These are phyloP conservation scores for Pythium rhizo-oryzae DNA, from an alignment of 352 stramenopile species.

Conservation along the genomic window DNA sequence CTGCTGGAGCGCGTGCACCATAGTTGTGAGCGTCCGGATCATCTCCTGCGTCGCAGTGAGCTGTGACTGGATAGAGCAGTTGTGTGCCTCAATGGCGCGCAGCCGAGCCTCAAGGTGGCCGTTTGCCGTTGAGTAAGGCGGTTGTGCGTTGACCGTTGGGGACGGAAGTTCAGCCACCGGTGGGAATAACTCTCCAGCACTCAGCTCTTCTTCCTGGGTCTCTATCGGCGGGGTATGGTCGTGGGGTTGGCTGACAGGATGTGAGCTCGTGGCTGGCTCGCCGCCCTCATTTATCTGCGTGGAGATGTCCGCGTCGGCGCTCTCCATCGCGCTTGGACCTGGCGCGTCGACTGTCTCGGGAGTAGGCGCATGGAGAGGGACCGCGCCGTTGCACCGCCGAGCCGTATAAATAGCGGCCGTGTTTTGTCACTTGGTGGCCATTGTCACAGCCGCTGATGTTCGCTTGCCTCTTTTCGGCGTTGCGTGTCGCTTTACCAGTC, in stretches of 20 bases:
- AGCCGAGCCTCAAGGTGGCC: conserved; percentile 19
- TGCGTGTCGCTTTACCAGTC: too few relatives aligned
- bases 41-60: conserved; percentile 47
- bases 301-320: not conserved
- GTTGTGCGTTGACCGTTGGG: not conserved
- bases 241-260: too few relatives aligned
- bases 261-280: not conserved
- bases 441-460: too few relatives aligned
- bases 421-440: too few relatives aligned
- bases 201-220: not conserved
- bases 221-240: too few relatives aligned
- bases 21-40: conserved; percentile 47
- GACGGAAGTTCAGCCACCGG: not conserved
- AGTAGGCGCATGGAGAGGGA: too few relatives aligned
- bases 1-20: conserved; percentile 35
- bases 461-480: too few relatives aligned
- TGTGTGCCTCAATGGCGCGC: conserved; percentile 42
- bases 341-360: too few relatives aligned
- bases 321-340: not conserved
- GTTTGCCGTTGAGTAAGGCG: not conserved
- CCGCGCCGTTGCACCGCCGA: too few relatives aligned
- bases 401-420: too few relatives aligned
- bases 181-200: not conserved
- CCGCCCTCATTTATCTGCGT: not conserved
- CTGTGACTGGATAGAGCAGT: conserved; percentile 47